These are phyloP conservation scores for Strobilomyces echinocephalus DNA, from an alignment of 768 basidiomycete species.

Conservation along the genomic window DNA sequence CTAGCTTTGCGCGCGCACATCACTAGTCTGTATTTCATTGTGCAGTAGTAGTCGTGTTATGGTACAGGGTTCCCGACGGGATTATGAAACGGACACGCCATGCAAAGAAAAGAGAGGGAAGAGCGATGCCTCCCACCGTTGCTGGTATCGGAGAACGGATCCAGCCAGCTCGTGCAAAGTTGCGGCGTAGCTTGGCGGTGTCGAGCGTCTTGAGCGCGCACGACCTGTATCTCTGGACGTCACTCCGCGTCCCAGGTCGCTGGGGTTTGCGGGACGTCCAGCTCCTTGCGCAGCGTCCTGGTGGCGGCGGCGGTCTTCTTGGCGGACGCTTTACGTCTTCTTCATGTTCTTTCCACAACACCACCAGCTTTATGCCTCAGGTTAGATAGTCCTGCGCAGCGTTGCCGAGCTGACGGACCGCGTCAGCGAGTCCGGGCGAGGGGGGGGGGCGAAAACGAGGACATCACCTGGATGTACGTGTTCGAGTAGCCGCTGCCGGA, in stretches of 20 bases:
- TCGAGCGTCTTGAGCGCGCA: slow-evolving; percentile 15
- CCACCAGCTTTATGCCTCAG: slow-evolving; percentile 13
- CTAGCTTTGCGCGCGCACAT: not conserved
- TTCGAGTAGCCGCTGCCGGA: slow-evolving; percentile 47
- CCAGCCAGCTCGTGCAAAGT: not conserved
- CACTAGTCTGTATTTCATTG: not conserved
- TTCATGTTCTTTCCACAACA: slow-evolving; percentile 27
- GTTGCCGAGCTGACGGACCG: slow-evolving; percentile 11
- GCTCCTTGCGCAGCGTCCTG: slow-evolving; percentile 11
- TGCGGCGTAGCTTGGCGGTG: slow-evolving; percentile 20
- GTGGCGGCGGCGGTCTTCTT: slow-evolving; percentile 6
- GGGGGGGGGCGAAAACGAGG: not conserved
- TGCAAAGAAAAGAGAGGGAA: not conserved
- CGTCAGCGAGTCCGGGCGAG: not conserved
- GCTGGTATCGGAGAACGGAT: not conserved
- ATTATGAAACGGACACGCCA: too few species aligned
- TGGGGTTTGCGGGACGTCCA: not conserved
- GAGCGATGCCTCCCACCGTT: not conserved
- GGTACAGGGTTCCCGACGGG: slow-evolving; percentile 3
- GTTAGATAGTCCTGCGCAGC: slow-evolving; percentile 22
- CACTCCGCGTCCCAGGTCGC: not conserved
- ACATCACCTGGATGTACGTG: slow-evolving; percentile 49
- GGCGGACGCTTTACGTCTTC: slow-evolving; percentile 1
- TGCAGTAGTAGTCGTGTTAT: not conserved
- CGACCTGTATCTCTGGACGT: not conserved